Evolutionary conservation across 176 grass and related monocot species (phyloP).

Genomic region (Luzula sylvatica): DNA sequence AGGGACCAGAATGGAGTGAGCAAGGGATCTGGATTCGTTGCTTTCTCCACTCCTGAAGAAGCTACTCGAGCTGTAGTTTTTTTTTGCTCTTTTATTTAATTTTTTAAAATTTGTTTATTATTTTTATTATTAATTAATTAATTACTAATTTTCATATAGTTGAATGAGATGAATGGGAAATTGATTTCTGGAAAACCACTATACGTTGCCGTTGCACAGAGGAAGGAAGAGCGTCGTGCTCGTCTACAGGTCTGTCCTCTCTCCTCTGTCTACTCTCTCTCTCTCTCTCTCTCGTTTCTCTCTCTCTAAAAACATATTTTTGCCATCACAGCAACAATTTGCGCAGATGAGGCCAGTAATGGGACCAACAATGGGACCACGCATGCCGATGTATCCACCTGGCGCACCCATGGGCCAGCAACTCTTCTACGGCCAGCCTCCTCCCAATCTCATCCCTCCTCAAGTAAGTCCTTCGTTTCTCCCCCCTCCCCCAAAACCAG

Average conservation of each 20-base stretch:
- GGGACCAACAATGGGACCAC: slow-evolving; percentile 39
- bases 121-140: neutral
- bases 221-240: slow-evolving; percentile 63
- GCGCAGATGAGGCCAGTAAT: slow-evolving; percentile 58
- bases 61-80: slow-evolving; percentile 42
- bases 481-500: too few species aligned
- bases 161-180: slow-evolving; percentile 56
- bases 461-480: slow-evolving; percentile 30
- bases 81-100: too few species aligned
- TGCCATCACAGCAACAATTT: slow-evolving; percentile 30
- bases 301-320: neutral
- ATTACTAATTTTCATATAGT: slow-evolving; percentile 14
- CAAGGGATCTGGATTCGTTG: slow-evolving; percentile 73
- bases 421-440: slow-evolving; percentile 66
- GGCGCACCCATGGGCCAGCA: slow-evolving; percentile 58
- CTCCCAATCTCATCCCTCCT: slow-evolving; percentile 51
- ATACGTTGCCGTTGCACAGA: slow-evolving; percentile 65
- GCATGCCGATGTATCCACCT: slow-evolving; percentile 62
- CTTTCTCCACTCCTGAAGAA: slow-evolving; percentile 49
- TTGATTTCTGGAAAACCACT: slow-evolving; percentile 55
- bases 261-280: neutral
- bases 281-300: neutral
- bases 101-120: too few species aligned
- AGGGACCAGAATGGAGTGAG: slow-evolving; percentile 54
- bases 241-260: slow-evolving; percentile 39